Percentiles rank a stretch among this genome's conserved stretches.
These are phyloP conservation scores for Decorospora gaudefroyi DNA, from an alignment of 2,329 filamentous ascomycete genomes.

Conservation along the genomic window DNA sequence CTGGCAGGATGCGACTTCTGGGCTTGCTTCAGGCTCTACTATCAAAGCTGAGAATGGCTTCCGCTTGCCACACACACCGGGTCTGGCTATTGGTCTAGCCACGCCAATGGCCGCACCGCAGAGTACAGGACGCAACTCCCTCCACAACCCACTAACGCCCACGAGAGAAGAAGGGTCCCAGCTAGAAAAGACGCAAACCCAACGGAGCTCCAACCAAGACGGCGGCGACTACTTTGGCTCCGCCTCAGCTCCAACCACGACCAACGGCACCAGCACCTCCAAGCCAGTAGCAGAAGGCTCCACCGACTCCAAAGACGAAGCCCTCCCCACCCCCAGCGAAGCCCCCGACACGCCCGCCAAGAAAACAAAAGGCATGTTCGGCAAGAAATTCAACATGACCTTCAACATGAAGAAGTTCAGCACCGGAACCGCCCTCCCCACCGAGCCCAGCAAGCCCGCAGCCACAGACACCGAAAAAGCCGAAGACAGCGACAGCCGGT, in stretches of 20 bases:
- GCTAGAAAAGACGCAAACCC: slow-evolving; percentile 61
- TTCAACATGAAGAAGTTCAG: slow-evolving; percentile 85
- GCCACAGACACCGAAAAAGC: slow-evolving; percentile 74
- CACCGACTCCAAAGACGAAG: slow-evolving; percentile 36
- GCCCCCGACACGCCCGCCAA: slow-evolving; percentile 48
- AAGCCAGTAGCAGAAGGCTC: slow-evolving; percentile 34
- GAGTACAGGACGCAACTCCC: slow-evolving; percentile 43
- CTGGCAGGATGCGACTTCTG: slow-evolving; percentile 49
- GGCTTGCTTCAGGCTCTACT: slow-evolving; percentile 55
- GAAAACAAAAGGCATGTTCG: slow-evolving; percentile 69
- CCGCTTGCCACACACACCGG: slow-evolving; percentile 68
- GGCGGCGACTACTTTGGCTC: slow-evolving; percentile 72
- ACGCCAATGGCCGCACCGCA: slow-evolving; percentile 60
- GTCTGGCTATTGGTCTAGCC: slow-evolving; percentile 76
- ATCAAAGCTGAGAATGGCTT: slow-evolving; percentile 63
- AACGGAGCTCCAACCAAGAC: slow-evolving; percentile 58
- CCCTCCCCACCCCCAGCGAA: slow-evolving; percentile 50
- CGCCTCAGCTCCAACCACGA: slow-evolving; percentile 31
- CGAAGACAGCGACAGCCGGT: slow-evolving; percentile 63
- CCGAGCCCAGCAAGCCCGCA: slow-evolving; percentile 70
- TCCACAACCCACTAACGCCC: slow-evolving; percentile 46
- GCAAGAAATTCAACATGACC: slow-evolving; percentile 79
- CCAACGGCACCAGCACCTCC: slow-evolving; percentile 27
- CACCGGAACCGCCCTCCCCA: slow-evolving; percentile 61
- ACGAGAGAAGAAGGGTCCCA: slow-evolving; percentile 50